Evolutionary conservation across 306 rosid genomes (phyloP), one percentile per base, ranked within the genome.

Genomic region (Cotoneaster glaucophyllus): DNA sequence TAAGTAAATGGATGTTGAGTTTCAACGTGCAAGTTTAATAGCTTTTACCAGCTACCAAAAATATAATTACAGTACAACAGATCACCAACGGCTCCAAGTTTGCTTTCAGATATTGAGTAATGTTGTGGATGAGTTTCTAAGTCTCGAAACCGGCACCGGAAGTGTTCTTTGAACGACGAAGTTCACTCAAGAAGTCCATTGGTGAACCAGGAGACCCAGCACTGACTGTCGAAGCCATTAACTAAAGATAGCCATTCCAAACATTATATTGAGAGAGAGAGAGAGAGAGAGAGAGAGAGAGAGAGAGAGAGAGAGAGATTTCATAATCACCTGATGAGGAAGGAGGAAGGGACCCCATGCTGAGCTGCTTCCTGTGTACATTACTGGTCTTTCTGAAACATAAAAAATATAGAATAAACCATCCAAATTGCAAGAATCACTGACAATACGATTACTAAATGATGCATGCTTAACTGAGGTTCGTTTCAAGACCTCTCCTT

Each of bases 181-280:
- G 93, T 87, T 91, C 96, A 75, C 77, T 85, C 80, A 91, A 81
- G 86, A 91, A 87, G 83, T 91, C 92, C 81, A 81, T 58, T 79
- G 77, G 84, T 57, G 86, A 73, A 71, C 52, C 85, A 45, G 85
- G 80, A 70, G 85, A 53, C 58, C 89, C 69, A 44, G 62, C 75
- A 72, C 84, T 71, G 31, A 80, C 71, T 45, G 83, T 43, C 25
- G 87, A 62, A 41, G 83, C 56, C 87, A 86, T 85, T 63, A 80
- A 77, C 86, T 86, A 84, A 63, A 75, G 64, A 50, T 50, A 48
- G 45, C 56, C 44, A 78, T 19, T 34, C 45, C 66, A 56, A 25
- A 57, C 56, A 58, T 58, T 18, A 22, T 3, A 34, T 48, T 22
- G 31, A 15, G 39, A 3, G 43, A 32, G 58, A 3, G 64, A 13